Base-by-base conservation (phyloP, 1,284 basidiomycete species). In the Cutaneotrichosporon mucoides region DNA sequence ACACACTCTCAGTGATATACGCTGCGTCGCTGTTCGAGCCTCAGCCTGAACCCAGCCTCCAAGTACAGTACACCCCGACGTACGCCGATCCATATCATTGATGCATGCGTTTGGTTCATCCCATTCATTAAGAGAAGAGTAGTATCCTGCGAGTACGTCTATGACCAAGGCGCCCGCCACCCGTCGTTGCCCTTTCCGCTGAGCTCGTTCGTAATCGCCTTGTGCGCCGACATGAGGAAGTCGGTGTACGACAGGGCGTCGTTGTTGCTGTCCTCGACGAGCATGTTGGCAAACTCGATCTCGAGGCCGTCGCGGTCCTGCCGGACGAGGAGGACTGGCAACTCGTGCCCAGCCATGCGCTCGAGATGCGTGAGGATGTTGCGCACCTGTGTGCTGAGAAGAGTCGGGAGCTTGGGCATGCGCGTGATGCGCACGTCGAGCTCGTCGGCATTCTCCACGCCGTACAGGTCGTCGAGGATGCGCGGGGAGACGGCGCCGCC, bases 221-320 rank as follows among this genome's bases (percentile, higher is more conserved):
- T 75, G 62, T 79, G 78, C 36, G 73, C 71, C 1, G 70, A 72
- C 76, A 77, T 79, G 37, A 79, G 60, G 56, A 75, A 91, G 73
- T 94, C 90, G 6, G 87, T 77, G 77, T 93, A 93, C 1, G 88
- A 86, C 85, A 96, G 85, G 0, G 89, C 89, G 48, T 92, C 94
- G 71, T 97, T 97, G 76, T 99, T 99, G 75, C 89, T 86, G 79
- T 99, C 96, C 79, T 99, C 96, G 11, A 97, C 86, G 12, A 99
- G 82, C 86, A 95, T 90, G 80, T 99, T 96, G 64, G 90, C 92
- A 69, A 95, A 94, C 75, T 99, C 96, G 55, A 99, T 85, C 79
- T 99, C 96, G 60, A 86, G 83, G 9, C 87, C 94, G 73, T 99
- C 96, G 72, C 92, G 81, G 73, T 97, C 92, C 75, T 99, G 96